Percentiles rank a stretch among this genome's conserved stretches.
Evolutionary conservation across 305 asterid genomes (phyloP).

Genomic region (Fraxinus sp.): DNA sequence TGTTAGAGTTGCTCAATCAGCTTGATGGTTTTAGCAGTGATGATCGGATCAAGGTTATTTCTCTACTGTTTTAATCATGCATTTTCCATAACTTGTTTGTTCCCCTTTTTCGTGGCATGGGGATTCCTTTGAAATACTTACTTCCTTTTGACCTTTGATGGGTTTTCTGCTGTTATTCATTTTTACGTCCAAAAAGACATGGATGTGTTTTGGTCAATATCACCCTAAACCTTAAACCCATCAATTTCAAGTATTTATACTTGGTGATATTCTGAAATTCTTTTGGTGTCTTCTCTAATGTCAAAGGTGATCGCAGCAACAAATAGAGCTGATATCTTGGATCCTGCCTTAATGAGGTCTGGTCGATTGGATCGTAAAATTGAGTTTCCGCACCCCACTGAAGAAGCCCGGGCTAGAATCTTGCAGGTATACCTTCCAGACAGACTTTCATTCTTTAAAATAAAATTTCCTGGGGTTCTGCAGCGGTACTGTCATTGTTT

Average conservation of each 20-base stretch:
- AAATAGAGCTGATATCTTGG: conserved; percentile 40
- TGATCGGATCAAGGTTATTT: conserved; percentile 64
- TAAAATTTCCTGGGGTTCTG: background rate
- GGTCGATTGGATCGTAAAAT: conserved; percentile 38
- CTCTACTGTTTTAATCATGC: background rate
- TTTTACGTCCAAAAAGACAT: background rate
- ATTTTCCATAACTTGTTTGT: background rate
- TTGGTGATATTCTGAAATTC: background rate
- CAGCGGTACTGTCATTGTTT: background rate
- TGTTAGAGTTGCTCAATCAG: conserved; percentile 86
- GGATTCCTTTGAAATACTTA: background rate
- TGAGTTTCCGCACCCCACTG: conserved; percentile 60
- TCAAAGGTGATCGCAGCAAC: conserved; percentile 36
- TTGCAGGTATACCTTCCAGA: conserved; percentile 37
- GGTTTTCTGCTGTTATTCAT: background rate
- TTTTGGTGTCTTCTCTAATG: background rate
- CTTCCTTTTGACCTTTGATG: background rate
- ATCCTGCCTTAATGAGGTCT: conserved; percentile 38
- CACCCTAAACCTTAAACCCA: background rate
- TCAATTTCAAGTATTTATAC: background rate
- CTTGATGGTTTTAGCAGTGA: conserved; percentile 92
- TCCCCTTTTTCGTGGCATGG: background rate
- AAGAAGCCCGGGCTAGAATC: conserved; percentile 61
- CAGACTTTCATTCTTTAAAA: background rate
- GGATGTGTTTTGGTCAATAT: background rate